Evolutionary conservation across 441 rosid species (phyloP), one percentile per base, ranked within the genome.

Genomic region (Pelargonium cotyledonis): DNA sequence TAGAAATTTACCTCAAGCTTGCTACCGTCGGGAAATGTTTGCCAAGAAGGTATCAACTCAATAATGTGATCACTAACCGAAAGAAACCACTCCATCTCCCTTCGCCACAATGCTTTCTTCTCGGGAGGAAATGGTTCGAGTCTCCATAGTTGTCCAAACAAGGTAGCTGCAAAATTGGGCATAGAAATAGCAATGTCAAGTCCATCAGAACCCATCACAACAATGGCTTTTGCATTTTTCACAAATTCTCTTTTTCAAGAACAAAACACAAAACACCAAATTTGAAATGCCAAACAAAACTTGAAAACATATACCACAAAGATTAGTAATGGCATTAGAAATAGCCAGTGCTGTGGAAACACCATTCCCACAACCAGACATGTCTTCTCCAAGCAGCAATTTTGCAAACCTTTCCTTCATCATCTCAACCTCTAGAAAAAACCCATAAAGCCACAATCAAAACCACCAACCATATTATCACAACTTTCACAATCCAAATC

Each of bases 301-400:
- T 5, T 43, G 5, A 51, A 63, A 63, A 26, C 1, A 58, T 4
- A 61, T 15, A 95, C 99, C 99, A 74, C 96, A 92, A 68, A 95
- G 91, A 85, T 95, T 95, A 63, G 99, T 92, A 68, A 95, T 92
- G 75, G 98, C 98, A 68, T 95, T 95, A 0, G 98, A 95, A 68
- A 95, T 85, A 8, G 98, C 92, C 82, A 92, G 82, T 60, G 99
- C 93, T 26, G 99, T 84, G 72, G 85, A 86, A 55, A 88, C 99
- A 57, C 99, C 98, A 81, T 95, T 92, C 46, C 99, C 99, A 76
- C 87, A 83, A 66, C 99, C 99, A 16, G 99, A 95, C 98, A 95
- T 92, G 72, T 95, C 99, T 77, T 95, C 99, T 5, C 98, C 99
- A 65, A 95, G 99, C 51, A 95, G 74, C 81, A 95, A 70, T 75